Evolutionary conservation across 2,329 filamentous ascomycete genomes (phyloP).

Genomic region (Hawksworthiomyces lignivorus): DNA sequence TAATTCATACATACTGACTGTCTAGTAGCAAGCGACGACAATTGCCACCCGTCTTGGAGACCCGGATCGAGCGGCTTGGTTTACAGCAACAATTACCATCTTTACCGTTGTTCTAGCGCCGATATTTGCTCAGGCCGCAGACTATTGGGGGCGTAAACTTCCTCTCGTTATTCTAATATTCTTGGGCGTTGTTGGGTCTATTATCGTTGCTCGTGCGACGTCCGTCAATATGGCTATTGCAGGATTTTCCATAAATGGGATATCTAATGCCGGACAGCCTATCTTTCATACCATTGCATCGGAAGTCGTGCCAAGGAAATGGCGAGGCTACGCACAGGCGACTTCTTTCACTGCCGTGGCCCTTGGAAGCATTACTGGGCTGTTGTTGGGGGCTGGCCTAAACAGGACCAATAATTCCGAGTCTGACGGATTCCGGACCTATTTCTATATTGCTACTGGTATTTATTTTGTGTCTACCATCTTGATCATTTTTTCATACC

Average conservation of each 20-base stretch:
- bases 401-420: slow-evolving; percentile 23
- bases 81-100: slow-evolving; percentile 28
- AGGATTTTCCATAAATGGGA: slow-evolving; percentile 27
- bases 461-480: slow-evolving; percentile 21
- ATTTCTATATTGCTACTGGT: slow-evolving; percentile 27
- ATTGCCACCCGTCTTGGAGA: too few species aligned
- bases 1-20: too few species aligned
- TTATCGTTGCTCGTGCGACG: slow-evolving; percentile 28
- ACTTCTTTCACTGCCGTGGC: slow-evolving; percentile 23
- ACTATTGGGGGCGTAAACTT: slow-evolving; percentile 35
- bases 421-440: slow-evolving; percentile 27
- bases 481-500: slow-evolving; percentile 25
- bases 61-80: too few species aligned
- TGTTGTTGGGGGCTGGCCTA: slow-evolving; percentile 28
- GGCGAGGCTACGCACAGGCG: slow-evolving; percentile 28
- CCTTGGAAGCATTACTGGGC: slow-evolving; percentile 24
- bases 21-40: too few species aligned
- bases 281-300: slow-evolving; percentile 31
- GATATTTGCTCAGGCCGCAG: slow-evolving; percentile 30
- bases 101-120: slow-evolving; percentile 28
- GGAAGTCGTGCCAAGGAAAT: slow-evolving; percentile 31
- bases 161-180: slow-evolving; percentile 29
- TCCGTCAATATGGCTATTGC: slow-evolving; percentile 29
- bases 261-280: slow-evolving; percentile 30
- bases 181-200: slow-evolving; percentile 25